Percentiles rank a stretch among this genome's conserved stretches.
These are phyloP conservation scores for Saturnispora diversa DNA, from an alignment of 805 yeast genomes.

Conservation along the genomic window DNA sequence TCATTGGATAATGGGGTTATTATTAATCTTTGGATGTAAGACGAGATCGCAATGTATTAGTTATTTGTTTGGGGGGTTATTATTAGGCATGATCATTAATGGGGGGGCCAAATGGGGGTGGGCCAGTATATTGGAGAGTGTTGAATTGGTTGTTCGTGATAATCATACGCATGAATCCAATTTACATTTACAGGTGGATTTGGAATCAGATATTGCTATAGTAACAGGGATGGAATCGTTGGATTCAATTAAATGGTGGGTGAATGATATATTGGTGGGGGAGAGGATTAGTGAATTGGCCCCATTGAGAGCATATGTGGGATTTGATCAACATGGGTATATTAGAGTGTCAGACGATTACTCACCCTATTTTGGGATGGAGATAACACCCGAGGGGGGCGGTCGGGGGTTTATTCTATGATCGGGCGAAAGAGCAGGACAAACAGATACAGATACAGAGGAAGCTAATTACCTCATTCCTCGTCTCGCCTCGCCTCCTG, in stretches of 20 bases:
- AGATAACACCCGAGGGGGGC: too few relatives aligned
- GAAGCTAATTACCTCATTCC: too few relatives aligned
- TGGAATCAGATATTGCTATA: not conserved
- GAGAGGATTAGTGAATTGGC: not conserved
- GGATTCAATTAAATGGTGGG: constrained; percentile 2
- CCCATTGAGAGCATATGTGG: too few relatives aligned
- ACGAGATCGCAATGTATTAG: constrained; percentile 60
- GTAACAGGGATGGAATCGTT: not conserved
- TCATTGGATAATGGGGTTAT: constrained; percentile 70
- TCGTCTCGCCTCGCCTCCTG: too few relatives aligned
- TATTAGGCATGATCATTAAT: constrained; percentile 70
- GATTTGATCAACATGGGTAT: too few relatives aligned
- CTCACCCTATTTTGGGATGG: too few relatives aligned
- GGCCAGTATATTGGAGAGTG: constrained; percentile 81
- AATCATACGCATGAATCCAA: not conserved
- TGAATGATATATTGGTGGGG: constrained; percentile 1
- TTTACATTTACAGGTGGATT: not conserved
- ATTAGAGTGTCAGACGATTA: constrained; percentile 6
- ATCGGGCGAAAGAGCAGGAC: too few relatives aligned
- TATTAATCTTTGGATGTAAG: constrained; percentile 76
- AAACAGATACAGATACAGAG: too few relatives aligned
- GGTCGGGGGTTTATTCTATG: too few relatives aligned
- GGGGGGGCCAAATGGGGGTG: constrained; percentile 93
- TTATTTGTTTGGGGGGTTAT: constrained; percentile 71
- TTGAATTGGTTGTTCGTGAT: constrained; percentile 54